Evolutionary conservation across 1,284 basidiomycete genomes (phyloP).

Genomic region (Microbotryum lychnidis-dioicae): DNA sequence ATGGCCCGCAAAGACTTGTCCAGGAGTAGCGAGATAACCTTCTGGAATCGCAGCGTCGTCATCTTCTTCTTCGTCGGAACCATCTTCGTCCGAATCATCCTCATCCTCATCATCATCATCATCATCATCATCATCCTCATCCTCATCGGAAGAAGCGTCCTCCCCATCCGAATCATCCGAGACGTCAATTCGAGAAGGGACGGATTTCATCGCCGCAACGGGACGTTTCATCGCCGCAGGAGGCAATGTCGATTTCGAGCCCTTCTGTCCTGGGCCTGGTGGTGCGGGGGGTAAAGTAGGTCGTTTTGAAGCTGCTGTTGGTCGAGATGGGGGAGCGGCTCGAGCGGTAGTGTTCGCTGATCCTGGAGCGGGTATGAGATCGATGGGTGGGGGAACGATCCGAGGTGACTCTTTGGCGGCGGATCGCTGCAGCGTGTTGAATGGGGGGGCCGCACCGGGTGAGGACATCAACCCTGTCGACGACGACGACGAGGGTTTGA

Average conservation of each 20-base stretch:
- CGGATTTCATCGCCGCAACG: neutral
- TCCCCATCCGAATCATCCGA: too few relatives aligned
- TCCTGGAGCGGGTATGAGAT: too few relatives aligned
- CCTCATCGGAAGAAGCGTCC: neutral
- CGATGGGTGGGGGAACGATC: too few relatives aligned
- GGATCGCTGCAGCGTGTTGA: too few relatives aligned
- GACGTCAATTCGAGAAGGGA: too few relatives aligned
- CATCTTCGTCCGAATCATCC: neutral
- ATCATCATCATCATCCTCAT: neutral
- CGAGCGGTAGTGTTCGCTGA: too few relatives aligned
- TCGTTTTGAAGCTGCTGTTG: neutral
- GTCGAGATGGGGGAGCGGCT: too few relatives aligned
- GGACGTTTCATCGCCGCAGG: neutral
- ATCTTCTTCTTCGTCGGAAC: neutral
- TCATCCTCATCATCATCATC: neutral
- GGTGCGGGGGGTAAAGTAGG: neutral
- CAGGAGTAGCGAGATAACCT: conserved; percentile 5
- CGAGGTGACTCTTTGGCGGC: too few relatives aligned
- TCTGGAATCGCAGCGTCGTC: conserved; percentile 5
- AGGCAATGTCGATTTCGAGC: neutral
- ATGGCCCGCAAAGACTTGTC: neutral
- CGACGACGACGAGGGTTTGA: too few relatives aligned
- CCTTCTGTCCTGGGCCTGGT: neutral
- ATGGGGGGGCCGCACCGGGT: too few relatives aligned
- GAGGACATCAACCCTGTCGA: too few relatives aligned